Evolutionary conservation across 352 stramenopile genomes (phyloP).

Genomic region (Globisporangium splendens): DNA sequence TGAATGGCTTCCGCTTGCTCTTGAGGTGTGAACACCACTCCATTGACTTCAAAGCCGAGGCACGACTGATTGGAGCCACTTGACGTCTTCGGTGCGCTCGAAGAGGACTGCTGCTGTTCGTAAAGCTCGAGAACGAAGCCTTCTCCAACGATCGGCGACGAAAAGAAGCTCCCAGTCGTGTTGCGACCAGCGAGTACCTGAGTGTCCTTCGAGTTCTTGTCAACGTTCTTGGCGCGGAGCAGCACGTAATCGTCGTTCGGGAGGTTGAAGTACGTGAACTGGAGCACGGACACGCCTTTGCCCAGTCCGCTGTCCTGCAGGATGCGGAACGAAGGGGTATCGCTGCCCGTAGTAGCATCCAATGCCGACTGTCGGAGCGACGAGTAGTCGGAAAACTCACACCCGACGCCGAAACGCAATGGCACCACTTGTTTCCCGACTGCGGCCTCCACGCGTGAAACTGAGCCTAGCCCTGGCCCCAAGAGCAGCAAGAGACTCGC

Average conservation of each 20-base stretch:
- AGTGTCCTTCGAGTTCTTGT: conserved; percentile 12
- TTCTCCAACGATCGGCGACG: conserved; percentile 34
- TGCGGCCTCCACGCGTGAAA: not conserved
- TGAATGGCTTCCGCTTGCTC: conserved; percentile 23
- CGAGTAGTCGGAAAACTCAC: conserved; percentile 53
- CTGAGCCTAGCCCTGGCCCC: not conserved
- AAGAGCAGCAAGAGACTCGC: not conserved
- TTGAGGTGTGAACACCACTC: conserved; percentile 39
- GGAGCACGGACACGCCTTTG: conserved; percentile 52
- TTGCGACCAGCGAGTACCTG: conserved; percentile 42
- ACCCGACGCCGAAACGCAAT: conserved; percentile 40
- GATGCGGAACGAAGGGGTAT: conserved; percentile 36
- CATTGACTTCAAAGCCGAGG: conserved; percentile 47
- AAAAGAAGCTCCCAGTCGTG: conserved; percentile 51
- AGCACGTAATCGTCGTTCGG: conserved; percentile 44
- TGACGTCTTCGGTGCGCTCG: conserved; percentile 5
- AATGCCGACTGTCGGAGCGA: conserved; percentile 16
- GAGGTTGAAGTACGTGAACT: conserved; percentile 53
- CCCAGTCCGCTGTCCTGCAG: conserved; percentile 42
- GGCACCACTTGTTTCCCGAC: conserved; percentile 14
- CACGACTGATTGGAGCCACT: conserved; percentile 16
- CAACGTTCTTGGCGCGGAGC: conserved; percentile 26
- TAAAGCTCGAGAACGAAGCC: conserved; percentile 50
- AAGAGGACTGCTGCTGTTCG: conserved; percentile 11
- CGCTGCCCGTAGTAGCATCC: not conserved